These are phyloP conservation scores for Cordia subcordata DNA, from an alignment of 257 asterid species.

Conservation along the genomic window DNA sequence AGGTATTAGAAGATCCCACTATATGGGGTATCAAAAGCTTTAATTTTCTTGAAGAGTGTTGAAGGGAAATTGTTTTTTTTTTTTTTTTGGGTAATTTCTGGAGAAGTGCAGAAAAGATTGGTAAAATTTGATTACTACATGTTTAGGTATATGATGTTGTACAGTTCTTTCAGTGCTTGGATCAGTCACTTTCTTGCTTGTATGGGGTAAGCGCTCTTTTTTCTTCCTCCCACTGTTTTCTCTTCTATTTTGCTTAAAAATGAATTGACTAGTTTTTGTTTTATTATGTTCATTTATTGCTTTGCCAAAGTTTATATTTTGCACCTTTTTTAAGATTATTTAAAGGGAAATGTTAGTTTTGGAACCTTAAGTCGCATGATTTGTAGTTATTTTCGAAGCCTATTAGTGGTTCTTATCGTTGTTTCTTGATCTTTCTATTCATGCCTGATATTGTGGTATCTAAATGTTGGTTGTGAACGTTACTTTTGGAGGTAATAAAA, in stretches of 20 bases:
- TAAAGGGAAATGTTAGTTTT: too few relatives aligned
- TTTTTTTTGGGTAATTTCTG: too few relatives aligned
- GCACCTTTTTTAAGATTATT: too few relatives aligned
- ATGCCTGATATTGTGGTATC: too few relatives aligned
- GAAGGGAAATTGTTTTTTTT: slow-evolving; percentile 8
- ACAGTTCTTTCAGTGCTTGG: slow-evolving; percentile 62
- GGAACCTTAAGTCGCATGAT: too few relatives aligned
- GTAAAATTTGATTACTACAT: slow-evolving; percentile 11
- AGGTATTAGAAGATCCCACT: too few relatives aligned
- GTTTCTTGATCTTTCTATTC: too few relatives aligned
- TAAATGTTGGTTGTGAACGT: too few relatives aligned
- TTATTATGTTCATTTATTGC: not conserved
- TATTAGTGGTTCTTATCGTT: too few relatives aligned
- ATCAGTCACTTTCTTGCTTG: slow-evolving; percentile 61
- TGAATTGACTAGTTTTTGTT: not conserved
- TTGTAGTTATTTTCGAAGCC: too few relatives aligned
- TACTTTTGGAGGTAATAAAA: too few relatives aligned
- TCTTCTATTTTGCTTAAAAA: not conserved
- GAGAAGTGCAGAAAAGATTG: slow-evolving; percentile 7
- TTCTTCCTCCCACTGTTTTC: slow-evolving; percentile 10
- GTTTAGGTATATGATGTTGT: slow-evolving; percentile 47
- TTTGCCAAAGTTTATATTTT: too few relatives aligned
- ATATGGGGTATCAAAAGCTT: slow-evolving; percentile 2
- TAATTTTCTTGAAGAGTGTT: not conserved
- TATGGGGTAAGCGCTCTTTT: slow-evolving; percentile 67